Conservation (phyloP, 345 rosid species). For the Eutrema heterophyllum region DNA sequence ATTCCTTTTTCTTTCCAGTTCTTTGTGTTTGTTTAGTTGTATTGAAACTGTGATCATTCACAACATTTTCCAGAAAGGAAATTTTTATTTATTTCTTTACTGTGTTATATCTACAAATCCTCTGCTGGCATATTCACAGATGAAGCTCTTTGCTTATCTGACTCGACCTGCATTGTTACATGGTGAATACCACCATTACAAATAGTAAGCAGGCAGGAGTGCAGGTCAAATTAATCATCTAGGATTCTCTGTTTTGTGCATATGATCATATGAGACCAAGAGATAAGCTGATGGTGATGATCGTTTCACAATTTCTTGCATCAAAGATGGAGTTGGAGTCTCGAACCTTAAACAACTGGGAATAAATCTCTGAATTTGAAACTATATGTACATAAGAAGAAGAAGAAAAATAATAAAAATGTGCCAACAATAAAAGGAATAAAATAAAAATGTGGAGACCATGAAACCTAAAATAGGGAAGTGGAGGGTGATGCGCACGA, state of each 20-base stretch:
- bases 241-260: neutral
- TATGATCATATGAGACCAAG: neutral
- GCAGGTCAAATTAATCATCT: neutral
- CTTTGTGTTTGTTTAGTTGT: conserved; percentile 11
- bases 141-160: neutral
- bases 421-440: neutral
- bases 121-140: neutral
- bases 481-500: conserved; percentile 27
- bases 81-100: neutral
- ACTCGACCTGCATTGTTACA: neutral
- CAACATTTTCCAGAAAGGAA: neutral
- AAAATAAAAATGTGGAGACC: neutral
- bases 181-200: neutral
- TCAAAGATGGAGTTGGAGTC: no score
- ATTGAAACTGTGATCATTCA: conserved; percentile 14
- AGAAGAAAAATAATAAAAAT: neutral
- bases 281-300: no score
- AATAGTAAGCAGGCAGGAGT: neutral
- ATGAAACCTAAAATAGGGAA: neutral
- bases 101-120: neutral
- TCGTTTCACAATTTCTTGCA: neutral
- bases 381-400: neutral
- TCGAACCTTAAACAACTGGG: neutral
- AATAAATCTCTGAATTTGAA: neutral
- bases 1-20: conserved; percentile 1